Evolutionary conservation across 75 land plant species (phyloP).

Genomic region (Pinus taeda): DNA sequence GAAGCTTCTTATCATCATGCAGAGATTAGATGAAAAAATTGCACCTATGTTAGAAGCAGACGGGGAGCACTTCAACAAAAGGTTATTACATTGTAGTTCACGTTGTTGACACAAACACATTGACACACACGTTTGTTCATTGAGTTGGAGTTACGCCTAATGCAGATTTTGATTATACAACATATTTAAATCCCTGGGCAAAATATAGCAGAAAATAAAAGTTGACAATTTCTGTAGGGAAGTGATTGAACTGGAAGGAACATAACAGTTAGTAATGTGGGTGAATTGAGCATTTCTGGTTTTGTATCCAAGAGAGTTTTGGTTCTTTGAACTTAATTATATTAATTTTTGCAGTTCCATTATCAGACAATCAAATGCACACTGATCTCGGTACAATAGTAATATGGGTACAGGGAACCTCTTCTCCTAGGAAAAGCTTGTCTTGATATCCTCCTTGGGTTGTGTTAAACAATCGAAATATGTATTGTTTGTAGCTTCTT

Average conservation of each 20-base stretch:
- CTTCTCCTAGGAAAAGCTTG: not conserved
- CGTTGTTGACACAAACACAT: not conserved
- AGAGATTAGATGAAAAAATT: constrained; percentile 76
- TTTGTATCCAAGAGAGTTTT: too few relatives aligned
- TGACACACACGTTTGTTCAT: not conserved
- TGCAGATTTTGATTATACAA: too few relatives aligned
- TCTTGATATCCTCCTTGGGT: not conserved
- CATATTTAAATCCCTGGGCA: too few relatives aligned
- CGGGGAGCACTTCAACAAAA: constrained; percentile 84
- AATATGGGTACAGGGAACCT: not conserved
- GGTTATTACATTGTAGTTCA: constrained; percentile 31
- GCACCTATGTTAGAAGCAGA: constrained; percentile 95
- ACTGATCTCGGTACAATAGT: not conserved
- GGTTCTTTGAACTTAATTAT: too few relatives aligned
- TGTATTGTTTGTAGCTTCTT: too few relatives aligned
- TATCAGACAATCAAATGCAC: too few relatives aligned
- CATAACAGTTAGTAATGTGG: not conserved
- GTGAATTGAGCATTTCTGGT: not conserved
- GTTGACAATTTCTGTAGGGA: not conserved
- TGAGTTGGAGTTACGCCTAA: not conserved
- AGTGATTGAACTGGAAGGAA: not conserved
- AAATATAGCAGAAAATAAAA: not conserved
- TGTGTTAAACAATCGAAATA: too few relatives aligned
- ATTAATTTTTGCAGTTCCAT: too few relatives aligned
- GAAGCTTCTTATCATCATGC: constrained; percentile 86